Conservation (phyloP, 371 early-diverging fungal genomes). For the Funneliformis caledonium region DNA sequence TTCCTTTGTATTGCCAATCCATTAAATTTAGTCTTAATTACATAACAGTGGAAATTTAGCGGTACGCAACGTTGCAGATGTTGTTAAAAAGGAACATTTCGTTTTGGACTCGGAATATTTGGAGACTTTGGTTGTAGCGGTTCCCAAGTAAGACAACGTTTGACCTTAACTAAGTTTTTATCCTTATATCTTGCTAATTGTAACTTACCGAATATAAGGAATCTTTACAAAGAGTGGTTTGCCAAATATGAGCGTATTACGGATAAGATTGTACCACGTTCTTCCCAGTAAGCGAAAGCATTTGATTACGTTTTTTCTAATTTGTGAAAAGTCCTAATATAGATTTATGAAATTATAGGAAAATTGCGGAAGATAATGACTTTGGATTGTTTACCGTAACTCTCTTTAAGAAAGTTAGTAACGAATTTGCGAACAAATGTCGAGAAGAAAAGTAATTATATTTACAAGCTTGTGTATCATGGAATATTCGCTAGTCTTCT, state of each 20-base stretch:
- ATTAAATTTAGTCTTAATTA: constrained; percentile 4
- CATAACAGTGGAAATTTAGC: constrained; percentile 85
- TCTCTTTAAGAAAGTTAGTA: constrained; percentile 81
- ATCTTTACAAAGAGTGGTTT: constrained; percentile 79
- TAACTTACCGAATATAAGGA: constrained; percentile 48
- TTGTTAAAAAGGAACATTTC: constrained; percentile 91
- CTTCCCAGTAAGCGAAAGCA: constrained; percentile 70
- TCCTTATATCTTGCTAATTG: neutral
- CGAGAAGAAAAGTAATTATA: constrained; percentile 78
- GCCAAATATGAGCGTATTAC: constrained; percentile 87
- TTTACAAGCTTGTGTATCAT: neutral
- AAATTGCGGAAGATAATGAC: constrained; percentile 92
- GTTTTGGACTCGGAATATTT: constrained; percentile 93
- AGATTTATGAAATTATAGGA: constrained; percentile 49
- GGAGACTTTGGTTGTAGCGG: constrained; percentile 91
- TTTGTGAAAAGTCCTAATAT: neutral
- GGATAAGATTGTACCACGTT: constrained; percentile 95
- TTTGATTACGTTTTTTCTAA: neutral
- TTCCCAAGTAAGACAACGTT: constrained; percentile 74
- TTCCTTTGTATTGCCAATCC: constrained; percentile 15
- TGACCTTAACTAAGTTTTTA: neutral
- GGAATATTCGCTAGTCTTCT: neutral
- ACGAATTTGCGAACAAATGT: constrained; percentile 89
- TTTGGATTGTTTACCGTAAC: constrained; percentile 92
- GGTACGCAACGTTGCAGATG: constrained; percentile 79